Evolutionary conservation across 805 yeast species (phyloP).

Genomic region (Babjeviella inositovora): DNA sequence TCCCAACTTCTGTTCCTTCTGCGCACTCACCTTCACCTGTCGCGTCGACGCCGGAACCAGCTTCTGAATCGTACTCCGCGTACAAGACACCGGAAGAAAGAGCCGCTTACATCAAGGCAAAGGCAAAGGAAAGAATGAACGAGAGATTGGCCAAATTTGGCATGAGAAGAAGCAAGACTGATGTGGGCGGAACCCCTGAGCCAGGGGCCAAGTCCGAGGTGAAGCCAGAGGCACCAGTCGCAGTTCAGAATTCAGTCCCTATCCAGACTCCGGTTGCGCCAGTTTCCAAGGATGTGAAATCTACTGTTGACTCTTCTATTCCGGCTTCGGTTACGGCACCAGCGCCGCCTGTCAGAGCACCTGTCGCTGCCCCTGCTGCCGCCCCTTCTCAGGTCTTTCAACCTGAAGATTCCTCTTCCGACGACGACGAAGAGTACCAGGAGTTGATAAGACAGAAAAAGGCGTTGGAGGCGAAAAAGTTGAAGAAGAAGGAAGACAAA

Average conservation of each 20-base stretch:
- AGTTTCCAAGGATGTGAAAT: slow-evolving; percentile 1
- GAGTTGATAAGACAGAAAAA: slow-evolving; percentile 25
- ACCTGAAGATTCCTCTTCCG: slow-evolving; percentile 8
- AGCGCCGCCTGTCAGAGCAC: slow-evolving; percentile 2
- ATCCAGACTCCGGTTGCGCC: not conserved
- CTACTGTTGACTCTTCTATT: not conserved
- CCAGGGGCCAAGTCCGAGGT: slow-evolving; percentile 1
- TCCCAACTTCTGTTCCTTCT: slow-evolving; percentile 6
- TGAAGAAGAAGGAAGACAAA: slow-evolving; percentile 37
- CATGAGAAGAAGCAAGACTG: slow-evolving; percentile 22
- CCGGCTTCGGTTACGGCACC: slow-evolving; percentile 2
- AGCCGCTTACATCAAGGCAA: slow-evolving; percentile 65
- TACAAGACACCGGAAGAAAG: slow-evolving; percentile 46
- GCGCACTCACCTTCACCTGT: slow-evolving; percentile 4
- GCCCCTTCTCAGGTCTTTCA: slow-evolving; percentile 2
- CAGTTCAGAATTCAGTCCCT: slow-evolving; percentile 1
- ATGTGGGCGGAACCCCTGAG: slow-evolving; percentile 2
- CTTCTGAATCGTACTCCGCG: slow-evolving; percentile 8
- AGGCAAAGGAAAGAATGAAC: slow-evolving; percentile 59
- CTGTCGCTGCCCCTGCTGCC: slow-evolving; percentile 2
- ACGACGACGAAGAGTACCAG: slow-evolving; percentile 27
- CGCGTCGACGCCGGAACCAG: slow-evolving; percentile 3
- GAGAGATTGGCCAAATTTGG: slow-evolving; percentile 76
- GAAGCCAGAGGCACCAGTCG: not conserved
- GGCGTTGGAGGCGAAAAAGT: slow-evolving; percentile 19